Evolutionary conservation across 345 rosid species (phyloP), one percentile per base, ranked within the genome.

Genomic region (Boechera retrofracta): DNA sequence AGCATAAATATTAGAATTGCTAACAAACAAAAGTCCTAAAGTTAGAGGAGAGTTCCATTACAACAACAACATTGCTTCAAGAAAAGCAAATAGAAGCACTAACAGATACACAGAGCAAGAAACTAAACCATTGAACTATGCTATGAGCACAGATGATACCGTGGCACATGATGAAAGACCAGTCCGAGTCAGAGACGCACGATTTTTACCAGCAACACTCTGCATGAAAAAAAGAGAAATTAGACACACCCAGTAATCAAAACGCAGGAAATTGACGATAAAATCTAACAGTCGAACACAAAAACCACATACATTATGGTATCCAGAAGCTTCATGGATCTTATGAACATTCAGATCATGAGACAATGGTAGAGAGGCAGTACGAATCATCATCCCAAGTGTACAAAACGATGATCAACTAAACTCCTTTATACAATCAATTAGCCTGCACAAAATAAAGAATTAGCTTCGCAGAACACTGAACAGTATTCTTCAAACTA

Each of bases 161-260:
- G 80, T 68, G 81, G 80, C 61, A 76, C 69, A 85, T 6, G 90
- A 85, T n/a, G 97, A 85, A 71, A 86, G 87, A 67, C 78, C 74
- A 77, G 67, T 58, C 60, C 80, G 71, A 75, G 76, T 75, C 10
- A 84, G 60, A 76, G 74, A 64, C 62, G 83, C 44, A 67, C 86
- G 89, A 62, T 67, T 77, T 81, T 67, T 88, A 75, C 80, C 81
- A 61, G 58, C 51, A 10, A 54, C 69, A 63, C 77, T 71, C 97
- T 94, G 84, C 11, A 11, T 4, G 11, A 48, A 57, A 15, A 76
- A 57, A 36, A 8, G n/a, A 79, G 18, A 56, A 28, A 15, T 41
- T 28, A 44, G 13, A 59, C 59, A 59, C 63, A 53, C 24, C 62
- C 10, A 51, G 61, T 5, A 24, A 33, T 54, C 10, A 54, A 73